These are phyloP conservation scores for Blepharisma undulans DNA, from an alignment of 169 alveolate genomes.

Conservation along the genomic window DNA sequence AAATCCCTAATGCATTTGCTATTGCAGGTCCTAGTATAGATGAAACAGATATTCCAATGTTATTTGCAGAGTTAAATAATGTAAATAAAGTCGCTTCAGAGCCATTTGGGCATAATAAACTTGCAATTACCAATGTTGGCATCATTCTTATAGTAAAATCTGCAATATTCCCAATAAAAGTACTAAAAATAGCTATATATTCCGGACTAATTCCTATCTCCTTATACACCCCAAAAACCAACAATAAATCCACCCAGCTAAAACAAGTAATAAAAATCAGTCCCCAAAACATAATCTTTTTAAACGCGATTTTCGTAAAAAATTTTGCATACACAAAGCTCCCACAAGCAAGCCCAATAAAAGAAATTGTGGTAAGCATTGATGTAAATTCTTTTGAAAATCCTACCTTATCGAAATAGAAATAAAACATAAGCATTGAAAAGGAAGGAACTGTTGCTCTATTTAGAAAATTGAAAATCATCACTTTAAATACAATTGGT, in stretches of 20 bases:
- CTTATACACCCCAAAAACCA: not conserved
- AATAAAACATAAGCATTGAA: not conserved
- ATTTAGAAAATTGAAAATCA: not conserved
- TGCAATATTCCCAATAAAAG: not conserved
- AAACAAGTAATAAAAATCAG: not conserved
- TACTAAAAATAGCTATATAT: not conserved
- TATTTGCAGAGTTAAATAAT: constrained; percentile 2
- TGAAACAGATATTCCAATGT: not conserved
- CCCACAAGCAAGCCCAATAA: not conserved
- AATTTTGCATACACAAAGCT: not conserved
- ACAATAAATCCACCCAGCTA: not conserved
- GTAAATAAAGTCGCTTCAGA: constrained; percentile 39
- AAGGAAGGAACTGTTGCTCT: not conserved
- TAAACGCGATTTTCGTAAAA: not conserved
- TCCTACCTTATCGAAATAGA: not conserved
- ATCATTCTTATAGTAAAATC: not conserved
- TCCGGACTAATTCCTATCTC: not conserved
- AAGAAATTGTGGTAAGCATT: not conserved
- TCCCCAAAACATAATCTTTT: not conserved
- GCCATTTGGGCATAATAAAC: constrained; percentile 38
- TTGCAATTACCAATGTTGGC: constrained; percentile 34
- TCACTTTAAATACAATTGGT: not conserved
- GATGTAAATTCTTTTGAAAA: not conserved
- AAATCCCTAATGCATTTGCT: not conserved
- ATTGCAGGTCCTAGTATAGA: not conserved